Evolutionary conservation across 495 filamentous ascomycete species (phyloP), one percentile per base, ranked within the genome.

Genomic region (Niebla homalea): DNA sequence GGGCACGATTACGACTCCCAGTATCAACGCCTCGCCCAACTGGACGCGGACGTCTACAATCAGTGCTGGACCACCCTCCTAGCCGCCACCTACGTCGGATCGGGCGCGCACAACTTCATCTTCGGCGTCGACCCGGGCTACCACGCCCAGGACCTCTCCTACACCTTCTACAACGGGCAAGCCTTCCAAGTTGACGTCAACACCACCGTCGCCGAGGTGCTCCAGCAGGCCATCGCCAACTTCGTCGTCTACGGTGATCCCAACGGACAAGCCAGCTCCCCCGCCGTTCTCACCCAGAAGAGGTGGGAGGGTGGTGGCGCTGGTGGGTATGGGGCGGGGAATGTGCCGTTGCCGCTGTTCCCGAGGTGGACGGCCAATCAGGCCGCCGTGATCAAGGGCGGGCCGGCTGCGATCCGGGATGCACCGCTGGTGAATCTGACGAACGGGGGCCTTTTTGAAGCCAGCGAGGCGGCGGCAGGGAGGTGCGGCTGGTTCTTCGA

Each of bases 41-140:
- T 43, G 20, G 36, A 43, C 4, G 46, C 23, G n/a, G 52, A 55
- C 14, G 23, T 45, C 11, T 16, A 29, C 15, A 41, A 52, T 38
- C 16, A 7, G 18, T 55, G 52, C 25, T 14, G 26, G 7, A 40
- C 46, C 11, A 20, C 29, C 22, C 18, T 20, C 18, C 5, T 50
- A 3, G 47, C 49, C 14, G 36, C 36, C 10, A 49, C 52, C 3
- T 51, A 42, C 48, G 41, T 15, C 20, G 46, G 38, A 12, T 23
- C 18, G 22, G n/a, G 36, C n/a, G 52, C 52, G n/a, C 42, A 55
- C 48, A 51, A 55, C 32, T 55, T 52, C 49, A 44, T 55, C 36
- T 55, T 55, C 48, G 36, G 38, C 29, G 36, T 55, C 8, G 21
- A 49, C 8, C 52, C 52, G 4, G 52, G 49, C n/a, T 22, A 45